These are phyloP conservation scores for Murraya koenigii DNA, from an alignment of 345 rosid genomes.

Conservation along the genomic window DNA sequence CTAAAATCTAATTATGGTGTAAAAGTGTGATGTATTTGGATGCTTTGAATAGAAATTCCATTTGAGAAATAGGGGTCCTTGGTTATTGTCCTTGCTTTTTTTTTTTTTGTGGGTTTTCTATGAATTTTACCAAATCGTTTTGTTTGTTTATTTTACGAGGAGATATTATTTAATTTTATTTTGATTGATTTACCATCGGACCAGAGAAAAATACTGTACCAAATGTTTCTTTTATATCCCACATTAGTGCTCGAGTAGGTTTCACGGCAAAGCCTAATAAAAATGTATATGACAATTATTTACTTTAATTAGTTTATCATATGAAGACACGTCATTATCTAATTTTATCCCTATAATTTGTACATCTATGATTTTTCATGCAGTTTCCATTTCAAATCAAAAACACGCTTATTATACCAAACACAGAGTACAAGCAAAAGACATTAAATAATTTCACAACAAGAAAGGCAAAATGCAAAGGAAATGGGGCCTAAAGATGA, in stretches of 20 bases:
- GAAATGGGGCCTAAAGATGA: conserved; percentile 22
- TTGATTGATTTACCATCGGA: too few relatives aligned
- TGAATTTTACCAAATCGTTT: neutral
- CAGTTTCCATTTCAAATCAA: too few relatives aligned
- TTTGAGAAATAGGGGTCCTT: neutral
- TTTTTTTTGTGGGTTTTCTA: neutral
- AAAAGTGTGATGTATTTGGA: neutral
- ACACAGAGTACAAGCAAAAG: neutral
- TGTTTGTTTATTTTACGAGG: neutral
- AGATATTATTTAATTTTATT: neutral
- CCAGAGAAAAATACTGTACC: too few relatives aligned
- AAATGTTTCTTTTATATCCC: too few relatives aligned
- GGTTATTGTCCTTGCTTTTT: too few relatives aligned
- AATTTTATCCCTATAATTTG: too few relatives aligned
- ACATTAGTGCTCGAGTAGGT: too few relatives aligned
- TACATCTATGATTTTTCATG: too few relatives aligned
- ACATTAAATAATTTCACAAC: neutral
- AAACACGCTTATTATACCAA: neutral
- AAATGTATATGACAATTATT: too few relatives aligned
- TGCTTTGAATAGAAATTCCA: neutral
- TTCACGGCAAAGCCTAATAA: too few relatives aligned
- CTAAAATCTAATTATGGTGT: conserved; percentile 9
- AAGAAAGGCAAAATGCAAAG: conserved; percentile 4
- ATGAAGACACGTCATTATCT: too few relatives aligned
- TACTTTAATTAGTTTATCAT: too few relatives aligned